A percentile compares a stretch with the other conserved stretches of the same genome.
phyloP scores from a whole-genome alignment of 306 rosid species.

The Corylus heterophylla region DNA sequence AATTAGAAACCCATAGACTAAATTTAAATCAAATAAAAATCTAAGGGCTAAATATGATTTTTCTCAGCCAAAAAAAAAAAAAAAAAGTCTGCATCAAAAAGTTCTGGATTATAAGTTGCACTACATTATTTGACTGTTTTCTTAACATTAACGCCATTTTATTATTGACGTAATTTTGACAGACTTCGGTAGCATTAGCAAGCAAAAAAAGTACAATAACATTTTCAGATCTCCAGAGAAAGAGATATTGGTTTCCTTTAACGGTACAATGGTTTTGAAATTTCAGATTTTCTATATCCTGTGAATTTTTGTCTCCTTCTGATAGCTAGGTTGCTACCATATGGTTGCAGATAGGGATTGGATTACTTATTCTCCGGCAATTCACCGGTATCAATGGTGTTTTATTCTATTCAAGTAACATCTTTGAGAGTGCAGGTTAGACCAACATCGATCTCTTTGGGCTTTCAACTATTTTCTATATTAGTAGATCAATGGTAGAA shows the following conservation, averaged over 20 bases:
- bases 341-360: conserved; percentile 68
- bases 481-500: conserved; percentile 16
- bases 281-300: conserved; percentile 10
- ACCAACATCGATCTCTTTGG: conserved; percentile 9
- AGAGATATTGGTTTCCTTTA: conserved; percentile 86
- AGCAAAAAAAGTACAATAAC: conserved; percentile 54
- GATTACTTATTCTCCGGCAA: conserved; percentile 77
- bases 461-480: not conserved
- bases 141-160: conserved; percentile 10
- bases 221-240: conserved; percentile 72
- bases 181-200: conserved; percentile 64
- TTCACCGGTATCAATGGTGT: conserved; percentile 79
- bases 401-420: conserved; percentile 79
- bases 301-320: conserved; percentile 19
- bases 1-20: too few relatives aligned
- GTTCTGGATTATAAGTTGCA: conserved; percentile 13
- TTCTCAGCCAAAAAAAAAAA: too few relatives aligned
- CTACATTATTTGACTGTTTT: conserved; percentile 6
- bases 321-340: not conserved
- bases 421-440: conserved; percentile 77
- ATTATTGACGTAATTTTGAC: conserved; percentile 25
- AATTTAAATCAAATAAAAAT: too few relatives aligned
- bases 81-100: not conserved
- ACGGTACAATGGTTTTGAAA: conserved; percentile 39
- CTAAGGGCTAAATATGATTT: too few relatives aligned